Conservation (phyloP, 257 asterid genomes). For the Leptodermis oblonga region DNA sequence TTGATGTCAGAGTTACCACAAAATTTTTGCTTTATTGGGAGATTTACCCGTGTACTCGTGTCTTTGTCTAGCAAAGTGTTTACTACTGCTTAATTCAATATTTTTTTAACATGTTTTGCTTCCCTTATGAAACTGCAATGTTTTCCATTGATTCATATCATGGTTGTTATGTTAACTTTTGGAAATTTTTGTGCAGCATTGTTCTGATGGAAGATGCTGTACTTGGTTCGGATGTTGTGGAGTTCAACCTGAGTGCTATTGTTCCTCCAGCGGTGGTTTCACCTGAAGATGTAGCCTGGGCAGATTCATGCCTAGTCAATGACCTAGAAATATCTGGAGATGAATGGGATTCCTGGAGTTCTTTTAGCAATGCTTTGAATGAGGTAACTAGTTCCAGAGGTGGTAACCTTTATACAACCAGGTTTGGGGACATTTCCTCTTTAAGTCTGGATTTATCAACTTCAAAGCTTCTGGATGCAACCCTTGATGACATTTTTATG, state of each 20-base stretch:
- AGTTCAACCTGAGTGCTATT: conserved; percentile 22
- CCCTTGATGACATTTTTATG: conserved; percentile 12
- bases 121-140: not conserved
- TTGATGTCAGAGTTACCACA: not conserved
- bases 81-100: not conserved
- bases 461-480: conserved; percentile 16
- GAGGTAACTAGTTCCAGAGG: conserved; percentile 24
- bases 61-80: not conserved
- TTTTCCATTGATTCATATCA: not conserved
- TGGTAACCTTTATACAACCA: conserved; percentile 14
- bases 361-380: conserved; percentile 34
- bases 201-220: conserved; percentile 22
- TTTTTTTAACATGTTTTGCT: not conserved
- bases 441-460: conserved; percentile 10
- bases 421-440: conserved; percentile 15
- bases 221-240: conserved; percentile 18
- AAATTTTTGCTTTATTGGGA: not conserved
- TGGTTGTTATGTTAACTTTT: not conserved
- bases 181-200: conserved; percentile 9
- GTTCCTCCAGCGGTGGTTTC: conserved; percentile 22
- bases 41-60: no score
- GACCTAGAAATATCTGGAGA: conserved; percentile 36
- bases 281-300: conserved; percentile 73
- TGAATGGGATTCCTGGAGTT: conserved; percentile 35
- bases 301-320: conserved; percentile 53